Base-by-base conservation (phyloP, 2,329 filamentous ascomycete genomes). In the Neonectria hederae region DNA sequence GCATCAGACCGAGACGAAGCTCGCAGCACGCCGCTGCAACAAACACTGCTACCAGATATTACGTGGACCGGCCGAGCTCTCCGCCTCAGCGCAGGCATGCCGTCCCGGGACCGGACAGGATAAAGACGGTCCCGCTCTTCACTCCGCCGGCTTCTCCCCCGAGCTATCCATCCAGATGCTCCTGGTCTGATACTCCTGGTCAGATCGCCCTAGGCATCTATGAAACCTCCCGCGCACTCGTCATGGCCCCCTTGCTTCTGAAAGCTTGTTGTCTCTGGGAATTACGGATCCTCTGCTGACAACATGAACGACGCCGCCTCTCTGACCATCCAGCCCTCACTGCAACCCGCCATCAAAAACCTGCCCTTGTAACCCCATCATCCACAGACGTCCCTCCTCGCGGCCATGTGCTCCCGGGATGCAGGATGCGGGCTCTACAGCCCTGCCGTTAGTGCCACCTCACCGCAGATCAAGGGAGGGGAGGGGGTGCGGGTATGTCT, bases 81-180 rank as follows among this genome's bases (percentile, higher is more conserved):
- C 65, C 59, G 30, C 32, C 52, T 52, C 58, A 63, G 59, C 57
- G 66, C 71, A 73, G 70, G 68, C 68, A 63, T 68, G n/a, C 55
- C 66, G 55, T 69, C 61, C 71, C 66, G 63, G 66, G 62, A 52
- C 71, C 64, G 69, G 69, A 73, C 67, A 72, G 69, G 65, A 67
- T 48, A 48, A 54, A 24, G 19, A 54, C 52, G 48, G 42, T 59
- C 67, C 70, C 67, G 61, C 62, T 51, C 53, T 11, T 53, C n/a
- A 28, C 52, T 61, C 54, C 62, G 63, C 54, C 52, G 48, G 52
- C 55, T 40, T 24, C 65, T 52, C 55, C 53, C 51, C 51, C 40
- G 59, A 53, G 49, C 69, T 63, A 69, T 65, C 46, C 52, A 67
- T 48, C 59, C 46, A 51, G 57, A 45, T 43, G 51, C 51, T 28